Conservation (phyloP, 208 protist species). For the Crithidia acanthocephali region DNA sequence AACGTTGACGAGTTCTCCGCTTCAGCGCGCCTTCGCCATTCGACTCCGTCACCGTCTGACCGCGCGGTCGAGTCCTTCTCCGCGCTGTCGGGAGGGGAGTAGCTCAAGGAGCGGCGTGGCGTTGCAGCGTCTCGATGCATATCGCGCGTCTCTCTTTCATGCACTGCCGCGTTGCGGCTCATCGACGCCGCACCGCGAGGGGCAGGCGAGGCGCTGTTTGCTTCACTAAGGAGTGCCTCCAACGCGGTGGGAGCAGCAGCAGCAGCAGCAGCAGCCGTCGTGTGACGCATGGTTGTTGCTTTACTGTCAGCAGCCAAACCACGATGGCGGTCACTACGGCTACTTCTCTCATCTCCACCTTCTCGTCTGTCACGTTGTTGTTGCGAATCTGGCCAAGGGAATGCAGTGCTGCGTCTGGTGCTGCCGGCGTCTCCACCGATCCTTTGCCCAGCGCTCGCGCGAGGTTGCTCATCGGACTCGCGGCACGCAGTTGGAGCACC, state of each 20-base stretch:
- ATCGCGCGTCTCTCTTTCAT: neutral
- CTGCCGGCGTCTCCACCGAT: too few relatives aligned
- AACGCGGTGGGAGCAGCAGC: neutral
- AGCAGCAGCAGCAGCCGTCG: too few relatives aligned
- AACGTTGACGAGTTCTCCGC: neutral
- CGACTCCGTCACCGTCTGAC: too few relatives aligned
- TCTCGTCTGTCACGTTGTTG: too few relatives aligned
- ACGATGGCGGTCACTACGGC: too few relatives aligned
- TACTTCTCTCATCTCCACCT: too few relatives aligned
- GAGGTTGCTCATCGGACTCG: neutral
- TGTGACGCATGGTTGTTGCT: too few relatives aligned
- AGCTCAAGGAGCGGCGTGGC: constrained; percentile 35
- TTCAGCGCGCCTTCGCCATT: neutral
- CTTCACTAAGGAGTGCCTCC: neutral
- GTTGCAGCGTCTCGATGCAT: constrained; percentile 4
- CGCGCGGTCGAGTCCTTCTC: too few relatives aligned
- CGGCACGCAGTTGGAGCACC: constrained; percentile 3
- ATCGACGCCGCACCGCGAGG: neutral
- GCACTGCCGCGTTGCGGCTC: neutral
- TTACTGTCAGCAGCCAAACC: too few relatives aligned
- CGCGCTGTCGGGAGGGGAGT: constrained; percentile 19
- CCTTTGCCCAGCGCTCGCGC: too few relatives aligned
- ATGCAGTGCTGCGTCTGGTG: neutral
- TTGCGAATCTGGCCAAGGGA: too few relatives aligned
- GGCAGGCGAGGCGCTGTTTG: neutral